A percentile compares a stretch with the other conserved stretches of the same genome.
These are phyloP conservation scores for Fraxinus floribunda DNA, from an alignment of 305 asterid species.

Conservation along the genomic window DNA sequence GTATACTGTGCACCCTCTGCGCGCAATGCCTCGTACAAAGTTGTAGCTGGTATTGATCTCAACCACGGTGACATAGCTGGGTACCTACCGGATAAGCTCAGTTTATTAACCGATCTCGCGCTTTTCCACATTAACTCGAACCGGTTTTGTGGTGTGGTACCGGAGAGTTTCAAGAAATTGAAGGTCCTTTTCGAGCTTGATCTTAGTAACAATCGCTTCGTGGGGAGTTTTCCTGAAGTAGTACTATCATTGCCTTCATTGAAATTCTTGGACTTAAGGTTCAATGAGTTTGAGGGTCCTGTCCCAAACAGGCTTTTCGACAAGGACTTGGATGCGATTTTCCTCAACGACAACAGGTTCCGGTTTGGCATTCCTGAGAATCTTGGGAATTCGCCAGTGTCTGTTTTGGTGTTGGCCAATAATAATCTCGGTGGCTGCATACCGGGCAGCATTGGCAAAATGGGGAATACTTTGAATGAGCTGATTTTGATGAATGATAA, in stretches of 20 bases:
- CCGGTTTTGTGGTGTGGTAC: constrained; percentile 56
- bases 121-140: constrained; percentile 57
- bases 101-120: constrained; percentile 47
- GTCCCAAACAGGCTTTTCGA: constrained; percentile 45
- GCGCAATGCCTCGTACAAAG: constrained; percentile 32
- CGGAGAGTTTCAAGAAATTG: constrained; percentile 34
- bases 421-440: constrained; percentile 55
- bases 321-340: constrained; percentile 48
- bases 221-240: constrained; percentile 52
- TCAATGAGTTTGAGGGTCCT: constrained; percentile 59
- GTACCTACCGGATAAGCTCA: constrained; percentile 46
- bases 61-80: constrained; percentile 68
- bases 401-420: constrained; percentile 58
- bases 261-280: constrained; percentile 51
- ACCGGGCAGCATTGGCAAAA: constrained; percentile 53
- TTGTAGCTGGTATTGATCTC: constrained; percentile 60
- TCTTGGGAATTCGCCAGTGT: constrained; percentile 56
- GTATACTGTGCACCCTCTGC: constrained; percentile 44
- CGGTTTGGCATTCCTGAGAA: constrained; percentile 49
- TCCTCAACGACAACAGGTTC: constrained; percentile 55
- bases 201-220: constrained; percentile 57
- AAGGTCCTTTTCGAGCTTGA: constrained; percentile 51
- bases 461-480: constrained; percentile 48
- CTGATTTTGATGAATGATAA: constrained; percentile 49
- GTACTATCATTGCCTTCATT: constrained; percentile 43